Evolutionary conservation across 345 rosid genomes (phyloP).

Genomic region (Microthlaspi erraticum): DNA sequence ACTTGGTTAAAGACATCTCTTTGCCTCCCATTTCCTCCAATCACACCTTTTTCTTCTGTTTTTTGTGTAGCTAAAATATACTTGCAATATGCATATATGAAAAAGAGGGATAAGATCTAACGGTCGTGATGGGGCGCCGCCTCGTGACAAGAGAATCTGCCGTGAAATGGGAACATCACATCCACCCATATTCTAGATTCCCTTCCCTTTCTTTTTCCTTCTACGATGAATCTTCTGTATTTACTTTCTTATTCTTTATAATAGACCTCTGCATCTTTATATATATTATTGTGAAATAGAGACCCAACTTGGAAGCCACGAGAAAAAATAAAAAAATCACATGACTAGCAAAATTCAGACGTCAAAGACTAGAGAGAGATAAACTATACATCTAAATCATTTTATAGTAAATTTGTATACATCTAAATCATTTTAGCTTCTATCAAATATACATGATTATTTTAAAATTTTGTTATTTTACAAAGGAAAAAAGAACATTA

Average conservation of each 20-base stretch:
- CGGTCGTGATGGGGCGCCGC: constrained; percentile 24
- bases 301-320: too few relatives aligned
- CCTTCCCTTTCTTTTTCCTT: too few relatives aligned
- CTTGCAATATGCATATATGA: neutral
- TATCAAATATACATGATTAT: too few relatives aligned
- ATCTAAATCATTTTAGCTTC: too few relatives aligned
- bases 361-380: too few relatives aligned
- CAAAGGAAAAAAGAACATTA: too few relatives aligned
- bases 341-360: too few relatives aligned
- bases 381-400: too few relatives aligned
- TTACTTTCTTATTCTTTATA: neutral
- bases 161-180: constrained; percentile 44
- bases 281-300: neutral
- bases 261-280: neutral
- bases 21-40: constrained; percentile 44
- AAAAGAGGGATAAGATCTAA: constrained; percentile 1
- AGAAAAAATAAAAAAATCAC: too few relatives aligned
- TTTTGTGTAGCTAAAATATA: neutral
- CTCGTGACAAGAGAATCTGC: constrained; percentile 37
- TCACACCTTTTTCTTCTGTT: constrained; percentile 24
- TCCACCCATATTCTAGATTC: constrained; percentile 36
- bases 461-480: too few relatives aligned
- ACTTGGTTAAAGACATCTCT: constrained; percentile 33
- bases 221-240: constrained; percentile 33
- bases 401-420: too few relatives aligned